These are phyloP conservation scores for Colletotrichum gigasporum DNA, from an alignment of 2,329 filamentous ascomycete genomes.

Conservation along the genomic window DNA sequence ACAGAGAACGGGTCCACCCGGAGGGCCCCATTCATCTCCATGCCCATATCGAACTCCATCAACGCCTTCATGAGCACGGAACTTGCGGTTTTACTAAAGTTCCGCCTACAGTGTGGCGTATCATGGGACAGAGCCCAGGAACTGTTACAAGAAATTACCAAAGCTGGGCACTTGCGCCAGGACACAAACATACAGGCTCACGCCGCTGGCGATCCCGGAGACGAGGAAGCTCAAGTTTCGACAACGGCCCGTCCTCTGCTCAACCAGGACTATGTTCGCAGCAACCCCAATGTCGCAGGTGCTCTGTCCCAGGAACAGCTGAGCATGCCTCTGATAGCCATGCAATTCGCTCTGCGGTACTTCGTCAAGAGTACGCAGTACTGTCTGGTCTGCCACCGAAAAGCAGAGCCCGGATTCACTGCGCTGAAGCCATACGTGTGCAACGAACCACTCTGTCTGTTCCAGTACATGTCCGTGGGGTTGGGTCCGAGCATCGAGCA, in stretches of 20 bases:
- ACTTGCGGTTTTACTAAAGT: conserved; percentile 70
- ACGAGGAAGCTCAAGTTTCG: conserved; percentile 12
- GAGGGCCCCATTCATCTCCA: conserved; percentile 53
- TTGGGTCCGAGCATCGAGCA: conserved; percentile 88
- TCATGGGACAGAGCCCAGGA: conserved; percentile 33
- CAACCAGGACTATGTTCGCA: conserved; percentile 16
- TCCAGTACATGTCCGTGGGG: conserved; percentile 87
- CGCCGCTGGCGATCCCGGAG: too few species aligned
- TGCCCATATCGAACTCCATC: conserved; percentile 79
- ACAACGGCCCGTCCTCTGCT: background rate
- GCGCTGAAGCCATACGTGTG: conserved; percentile 85
- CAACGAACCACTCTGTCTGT: conserved; percentile 77
- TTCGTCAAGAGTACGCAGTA: conserved; percentile 86
- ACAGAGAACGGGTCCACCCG: background rate
- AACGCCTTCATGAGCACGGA: conserved; percentile 73
- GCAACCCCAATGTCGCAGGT: conserved; percentile 31
- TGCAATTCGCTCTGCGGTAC: conserved; percentile 82
- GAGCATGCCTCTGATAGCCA: conserved; percentile 66
- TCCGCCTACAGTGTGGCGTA: conserved; percentile 43
- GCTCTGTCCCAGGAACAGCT: conserved; percentile 35
- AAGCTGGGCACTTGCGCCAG: conserved; percentile 4
- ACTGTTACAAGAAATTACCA: conserved; percentile 7
- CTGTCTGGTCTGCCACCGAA: conserved; percentile 85
- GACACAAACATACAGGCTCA: background rate
- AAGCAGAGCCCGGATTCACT: conserved; percentile 68